Conservation (phyloP, 2,329 filamentous ascomycete genomes). For the Penicillium sp. region DNA sequence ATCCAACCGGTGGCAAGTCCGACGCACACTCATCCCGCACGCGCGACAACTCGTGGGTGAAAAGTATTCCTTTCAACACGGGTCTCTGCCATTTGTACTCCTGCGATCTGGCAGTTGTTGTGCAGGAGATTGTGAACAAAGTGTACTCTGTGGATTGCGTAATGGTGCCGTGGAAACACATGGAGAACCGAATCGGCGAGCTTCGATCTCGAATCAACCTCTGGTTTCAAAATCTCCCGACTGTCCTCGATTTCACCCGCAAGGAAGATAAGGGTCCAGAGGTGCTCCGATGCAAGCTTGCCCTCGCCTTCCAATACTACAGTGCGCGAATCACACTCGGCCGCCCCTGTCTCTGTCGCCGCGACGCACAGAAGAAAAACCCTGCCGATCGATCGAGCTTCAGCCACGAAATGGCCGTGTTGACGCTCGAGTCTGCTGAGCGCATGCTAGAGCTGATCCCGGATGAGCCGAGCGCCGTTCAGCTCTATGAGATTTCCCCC, state of each 20-base stretch:
- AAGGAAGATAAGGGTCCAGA: conserved; percentile 37
- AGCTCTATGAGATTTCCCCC: conserved; percentile 43
- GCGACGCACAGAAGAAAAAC: conserved; percentile 37
- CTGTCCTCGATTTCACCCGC: conserved; percentile 38
- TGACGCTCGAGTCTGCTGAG: conserved; percentile 43
- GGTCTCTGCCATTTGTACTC: conserved; percentile 43
- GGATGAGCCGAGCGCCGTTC: conserved; percentile 42
- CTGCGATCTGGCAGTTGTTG: conserved; percentile 43
- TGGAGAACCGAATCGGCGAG: conserved; percentile 43
- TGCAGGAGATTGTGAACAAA: conserved; percentile 44
- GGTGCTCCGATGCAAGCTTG: conserved; percentile 41
- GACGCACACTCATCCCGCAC: conserved; percentile 22
- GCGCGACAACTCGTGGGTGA: conserved; percentile 38
- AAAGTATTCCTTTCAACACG: conserved; percentile 34
- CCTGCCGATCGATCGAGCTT: conserved; percentile 31
- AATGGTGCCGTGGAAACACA: conserved; percentile 42
- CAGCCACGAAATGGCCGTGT: conserved; percentile 42
- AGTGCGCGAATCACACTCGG: conserved; percentile 47
- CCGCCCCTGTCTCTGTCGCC: conserved; percentile 49
- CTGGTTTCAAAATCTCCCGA: conserved; percentile 42
- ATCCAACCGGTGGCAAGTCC: conserved; percentile 31
- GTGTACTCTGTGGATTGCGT: conserved; percentile 45
- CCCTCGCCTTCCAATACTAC: conserved; percentile 47
- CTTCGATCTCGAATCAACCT: conserved; percentile 40
- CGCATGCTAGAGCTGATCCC: conserved; percentile 45